These are phyloP conservation scores for Solanum hybrid DNA, from an alignment of 305 asterid species.

Conservation along the genomic window DNA sequence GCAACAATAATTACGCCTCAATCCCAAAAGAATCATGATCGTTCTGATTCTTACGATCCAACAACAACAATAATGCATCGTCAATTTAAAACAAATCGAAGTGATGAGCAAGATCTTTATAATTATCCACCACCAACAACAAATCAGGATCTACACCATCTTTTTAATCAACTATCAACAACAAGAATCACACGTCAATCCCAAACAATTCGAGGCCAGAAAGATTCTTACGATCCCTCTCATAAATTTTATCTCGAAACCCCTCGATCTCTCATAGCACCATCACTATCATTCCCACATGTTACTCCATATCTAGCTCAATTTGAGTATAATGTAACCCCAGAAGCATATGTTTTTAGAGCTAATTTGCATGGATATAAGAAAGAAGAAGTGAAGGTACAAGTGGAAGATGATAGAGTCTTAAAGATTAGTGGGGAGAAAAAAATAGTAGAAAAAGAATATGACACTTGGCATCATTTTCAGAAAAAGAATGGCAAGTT, in stretches of 20 bases:
- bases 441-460: not conserved
- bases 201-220: not conserved
- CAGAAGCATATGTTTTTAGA: conserved; percentile 23
- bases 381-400: conserved; percentile 21
- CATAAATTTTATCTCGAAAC: not conserved
- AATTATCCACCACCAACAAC: not conserved
- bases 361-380: conserved; percentile 18
- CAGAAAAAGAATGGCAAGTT: conserved; percentile 5
- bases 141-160: not conserved
- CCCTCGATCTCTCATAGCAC: not conserved
- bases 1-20: not conserved
- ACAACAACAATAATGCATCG: not conserved
- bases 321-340: conserved; percentile 12
- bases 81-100: not conserved
- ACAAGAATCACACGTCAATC: not conserved
- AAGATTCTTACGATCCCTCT: not conserved
- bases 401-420: conserved; percentile 11
- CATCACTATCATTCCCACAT: not conserved
- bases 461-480: conserved; percentile 1
- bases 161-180: not conserved
- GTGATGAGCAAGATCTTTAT: not conserved
- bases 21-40: not conserved
- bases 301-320: not conserved
- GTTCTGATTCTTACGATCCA: not conserved
- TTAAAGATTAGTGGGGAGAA: conserved; percentile 18